phyloP scores from a whole-genome alignment of 2,329 filamentous ascomycete species.

The Chaetomiaceae sp. region DNA sequence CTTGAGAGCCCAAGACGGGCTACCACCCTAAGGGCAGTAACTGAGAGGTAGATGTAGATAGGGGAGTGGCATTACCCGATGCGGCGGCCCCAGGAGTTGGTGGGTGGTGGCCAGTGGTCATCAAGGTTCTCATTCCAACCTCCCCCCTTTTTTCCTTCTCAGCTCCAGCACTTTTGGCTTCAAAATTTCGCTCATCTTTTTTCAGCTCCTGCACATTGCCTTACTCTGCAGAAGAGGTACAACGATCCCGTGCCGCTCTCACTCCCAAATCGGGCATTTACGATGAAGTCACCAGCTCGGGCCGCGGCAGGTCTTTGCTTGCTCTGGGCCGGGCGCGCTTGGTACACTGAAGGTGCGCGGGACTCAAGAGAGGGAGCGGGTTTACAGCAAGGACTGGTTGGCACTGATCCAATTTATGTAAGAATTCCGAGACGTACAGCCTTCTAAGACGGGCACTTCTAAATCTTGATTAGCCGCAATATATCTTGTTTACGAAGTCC shows the following conservation, averaged over 20 bases:
- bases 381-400: neutral
- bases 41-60: no score
- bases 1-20: no score
- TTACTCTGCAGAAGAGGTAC: neutral
- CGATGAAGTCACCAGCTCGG: neutral
- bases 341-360: no score
- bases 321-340: neutral
- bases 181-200: no score
- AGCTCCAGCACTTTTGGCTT: no score
- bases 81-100: no score
- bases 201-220: no score
- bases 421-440: neutral
- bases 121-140: constrained; percentile 4
- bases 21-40: no score
- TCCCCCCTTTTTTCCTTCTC: neutral
- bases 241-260: neutral
- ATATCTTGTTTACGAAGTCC: constrained; percentile 6
- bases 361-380: neutral
- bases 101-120: neutral
- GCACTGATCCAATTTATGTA: neutral
- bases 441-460: no score
- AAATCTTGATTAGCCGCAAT: neutral
- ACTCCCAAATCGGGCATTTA: neutral
- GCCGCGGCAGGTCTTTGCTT: neutral
- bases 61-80: no score